Evolutionary conservation across 768 basidiomycete species (phyloP).

Genomic region (Panus rudis): DNA sequence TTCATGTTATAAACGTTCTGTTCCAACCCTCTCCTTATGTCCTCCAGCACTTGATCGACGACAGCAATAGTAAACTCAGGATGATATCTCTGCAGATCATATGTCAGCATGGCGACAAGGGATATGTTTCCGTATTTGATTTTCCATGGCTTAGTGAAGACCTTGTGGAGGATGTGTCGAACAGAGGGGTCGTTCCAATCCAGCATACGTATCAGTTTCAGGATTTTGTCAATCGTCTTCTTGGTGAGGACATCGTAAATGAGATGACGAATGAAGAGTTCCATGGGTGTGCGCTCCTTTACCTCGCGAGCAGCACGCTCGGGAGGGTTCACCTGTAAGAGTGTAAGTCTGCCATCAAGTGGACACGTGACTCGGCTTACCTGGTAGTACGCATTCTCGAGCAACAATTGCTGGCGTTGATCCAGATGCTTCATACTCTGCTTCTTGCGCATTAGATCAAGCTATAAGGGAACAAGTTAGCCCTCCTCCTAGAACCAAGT

Average conservation of each 20-base stretch:
- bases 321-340: slow-evolving; percentile 61
- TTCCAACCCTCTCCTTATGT: slow-evolving; percentile 85
- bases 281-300: slow-evolving; percentile 79
- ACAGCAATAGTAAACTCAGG: slow-evolving; percentile 82
- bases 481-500: background rate
- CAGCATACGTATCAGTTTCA: slow-evolving; percentile 87
- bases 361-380: slow-evolving; percentile 30
- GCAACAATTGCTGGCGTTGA: slow-evolving; percentile 76
- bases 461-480: slow-evolving; percentile 31
- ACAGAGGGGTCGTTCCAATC: slow-evolving; percentile 83
- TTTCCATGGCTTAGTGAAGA: slow-evolving; percentile 99
- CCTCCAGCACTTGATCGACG: slow-evolving; percentile 93
- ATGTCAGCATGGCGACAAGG: slow-evolving; percentile 88
- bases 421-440: slow-evolving; percentile 92
- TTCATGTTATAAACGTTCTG: slow-evolving; percentile 94
- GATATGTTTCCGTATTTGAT: slow-evolving; percentile 88
- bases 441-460: slow-evolving; percentile 93
- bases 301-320: slow-evolving; percentile 82
- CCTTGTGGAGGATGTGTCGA: slow-evolving; percentile 65
- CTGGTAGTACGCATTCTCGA: slow-evolving; percentile 99
- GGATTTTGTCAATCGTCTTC: slow-evolving; percentile 92
- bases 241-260: slow-evolving; percentile 89
- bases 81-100: slow-evolving; percentile 90
- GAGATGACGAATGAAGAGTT: slow-evolving; percentile 94
- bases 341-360: background rate